Base-by-base conservation (phyloP, 495 filamentous ascomycete genomes). In the Talaromyces borbonicus region DNA sequence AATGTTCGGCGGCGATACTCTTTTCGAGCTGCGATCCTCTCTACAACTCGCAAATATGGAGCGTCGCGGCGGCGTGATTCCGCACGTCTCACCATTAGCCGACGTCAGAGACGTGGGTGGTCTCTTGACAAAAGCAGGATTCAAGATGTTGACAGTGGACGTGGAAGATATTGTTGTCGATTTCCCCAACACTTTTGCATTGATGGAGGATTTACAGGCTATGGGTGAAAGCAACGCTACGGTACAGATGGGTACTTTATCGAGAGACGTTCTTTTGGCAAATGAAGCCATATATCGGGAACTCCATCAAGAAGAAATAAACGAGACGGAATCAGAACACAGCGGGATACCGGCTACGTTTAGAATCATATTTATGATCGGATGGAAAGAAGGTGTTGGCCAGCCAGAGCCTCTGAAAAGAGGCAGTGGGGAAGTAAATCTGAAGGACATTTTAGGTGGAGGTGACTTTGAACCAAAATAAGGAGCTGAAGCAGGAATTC, bases 161-260 rank as follows among this genome's bases (percentile, higher is more conserved):
- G 85, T 97, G 16, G 93, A 97, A 63, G 93, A 99, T 60, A 89
- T 99, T 38, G 74, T 96, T 25, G 85, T 99, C 8, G 88, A 94
- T 58, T 99, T 86, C 58, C 93, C 93, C n/a, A 78, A 90, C 66
- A 82, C 77, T 0, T 95, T 95, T 66, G 80, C 85, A 18, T 69
- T 99, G 47, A 95, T 97, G 89, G 64, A 75, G 56, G 93, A 99
- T 62, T 61, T 99, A 48, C 89, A 95, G 62, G 80, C 84, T 7
- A 97, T 97, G 88, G 90, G 89, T 1, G 90, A 96, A 70, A 80
- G 74, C 42, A 96, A 90, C 64, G 89, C 87, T 0, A 81, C 92
- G 31, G 52, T 90, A 42, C 82, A 84, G n/a, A 67, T 87, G 30
- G 83, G 83, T 0, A 73, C 79, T 1, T 72, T 99, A 7, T 71